Evolutionary conservation across 495 filamentous ascomycete species (phyloP), one percentile per base, ranked within the genome.

Genomic region (Polyplosphaeria fusca): DNA sequence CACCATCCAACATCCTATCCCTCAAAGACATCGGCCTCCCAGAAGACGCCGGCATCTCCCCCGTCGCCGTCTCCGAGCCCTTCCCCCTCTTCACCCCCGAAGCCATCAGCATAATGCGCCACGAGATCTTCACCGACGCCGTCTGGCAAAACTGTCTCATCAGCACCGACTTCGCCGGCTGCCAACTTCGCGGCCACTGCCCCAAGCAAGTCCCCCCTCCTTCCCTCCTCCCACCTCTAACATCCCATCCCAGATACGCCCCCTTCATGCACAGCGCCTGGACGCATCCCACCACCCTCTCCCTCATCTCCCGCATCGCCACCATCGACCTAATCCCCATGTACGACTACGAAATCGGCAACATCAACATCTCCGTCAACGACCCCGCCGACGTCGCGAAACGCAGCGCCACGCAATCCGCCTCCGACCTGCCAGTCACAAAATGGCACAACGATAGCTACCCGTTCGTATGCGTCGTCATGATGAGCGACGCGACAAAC

Each of bases 391-490:
- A 18, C 14, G 22, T 37, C 22, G 38, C 42, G 5, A 37, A 42
- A 20, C 9, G 11, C 11, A 20, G 11, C 20, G 39, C 39, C 5
- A 19, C 7, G 7, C 39, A 42, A 22, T 16, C 32, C 22, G 43
- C 4, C 9, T 24, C 30, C 13, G 46, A 11, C 3, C 14, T 22
- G 5, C 25, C 46, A 12, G 46, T 49, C 4, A 49, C 46, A 4
- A 49, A 49, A 35, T 66, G 63, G 63, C 63, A 66, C 46, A 13
- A 24, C 16, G 63, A 66, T 41, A 44, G 39, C 37, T 64, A 58
- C 41, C 63, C 63, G 1, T 64, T 49, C 20, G 61, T 64, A 12
- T 58, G 55, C 18, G 63, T 66, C 11, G 41, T 56, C 9, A 63
- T 66, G 63, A 57, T 66, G 30, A 53, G 45, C 23, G 61, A 66